Evolutionary conservation across 2,329 filamentous ascomycete genomes (phyloP).

Genomic region (Trichoderma cornu-damae): DNA sequence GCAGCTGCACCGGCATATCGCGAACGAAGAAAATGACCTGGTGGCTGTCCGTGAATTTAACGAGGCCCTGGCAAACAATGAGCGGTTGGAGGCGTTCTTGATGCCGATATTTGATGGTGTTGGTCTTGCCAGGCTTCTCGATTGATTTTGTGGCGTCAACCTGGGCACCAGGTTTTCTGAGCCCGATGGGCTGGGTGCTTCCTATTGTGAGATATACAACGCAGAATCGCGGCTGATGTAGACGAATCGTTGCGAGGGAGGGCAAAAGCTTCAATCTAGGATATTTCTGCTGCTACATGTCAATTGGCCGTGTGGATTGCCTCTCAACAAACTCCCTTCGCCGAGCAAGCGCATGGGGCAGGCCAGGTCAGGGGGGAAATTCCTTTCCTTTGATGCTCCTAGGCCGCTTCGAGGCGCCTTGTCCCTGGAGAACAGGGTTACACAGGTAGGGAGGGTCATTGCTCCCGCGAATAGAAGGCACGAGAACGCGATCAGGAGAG

Average conservation of each 20-base stretch:
- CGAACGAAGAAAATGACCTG: conserved; percentile 22
- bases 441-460: background rate
- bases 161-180: no score
- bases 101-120: conserved; percentile 37
- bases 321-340: background rate
- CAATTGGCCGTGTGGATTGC: no score
- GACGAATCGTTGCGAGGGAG: background rate
- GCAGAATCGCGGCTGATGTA: background rate
- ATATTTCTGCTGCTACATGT: background rate
- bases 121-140: conserved; percentile 30
- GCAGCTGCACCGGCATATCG: conserved; percentile 15
- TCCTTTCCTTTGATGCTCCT: background rate
- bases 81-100: conserved; percentile 34
- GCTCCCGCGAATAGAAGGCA: background rate
- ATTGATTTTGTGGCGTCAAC: no score
- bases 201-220: background rate
- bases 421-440: background rate
- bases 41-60: conserved; percentile 29
- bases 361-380: background rate
- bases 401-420: background rate
- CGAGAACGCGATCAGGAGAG: background rate
- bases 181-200: background rate
- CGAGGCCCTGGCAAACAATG: conserved; percentile 23
- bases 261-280: background rate
- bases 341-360: background rate